Conservation (phyloP, 208 protist genomes). For the Porcisia deanei region DNA sequence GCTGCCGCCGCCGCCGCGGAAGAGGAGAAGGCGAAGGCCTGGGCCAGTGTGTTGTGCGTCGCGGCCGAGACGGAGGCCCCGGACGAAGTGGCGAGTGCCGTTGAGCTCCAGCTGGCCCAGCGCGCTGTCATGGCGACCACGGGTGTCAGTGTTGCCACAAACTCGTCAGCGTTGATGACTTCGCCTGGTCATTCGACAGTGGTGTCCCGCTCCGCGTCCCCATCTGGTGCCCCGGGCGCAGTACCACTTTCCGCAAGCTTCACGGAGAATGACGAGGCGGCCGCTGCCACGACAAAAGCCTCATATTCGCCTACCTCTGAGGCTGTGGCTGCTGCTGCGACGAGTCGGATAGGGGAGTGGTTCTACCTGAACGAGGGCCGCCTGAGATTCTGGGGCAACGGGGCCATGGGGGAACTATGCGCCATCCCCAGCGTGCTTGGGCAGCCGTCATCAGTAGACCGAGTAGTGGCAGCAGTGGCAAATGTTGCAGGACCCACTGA, state of each 20-base stretch:
- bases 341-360: slow-evolving; percentile 34
- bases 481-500: not conserved
- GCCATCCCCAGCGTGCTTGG: not conserved
- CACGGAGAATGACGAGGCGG: not conserved
- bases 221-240: not conserved
- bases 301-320: not conserved
- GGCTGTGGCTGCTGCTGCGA: not conserved
- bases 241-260: not conserved
- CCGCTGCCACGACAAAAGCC: not conserved
- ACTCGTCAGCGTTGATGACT: not conserved
- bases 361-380: slow-evolving; percentile 34
- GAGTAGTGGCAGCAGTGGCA: not conserved
- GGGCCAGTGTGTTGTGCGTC: slow-evolving; percentile 17
- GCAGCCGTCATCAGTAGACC: not conserved
- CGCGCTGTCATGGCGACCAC: not conserved
- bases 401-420: not conserved
- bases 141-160: not conserved
- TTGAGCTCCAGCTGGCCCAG: slow-evolving; percentile 8
- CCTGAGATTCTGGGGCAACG: slow-evolving; percentile 11
- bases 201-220: not conserved
- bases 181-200: not conserved
- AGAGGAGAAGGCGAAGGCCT: slow-evolving; percentile 14
- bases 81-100: slow-evolving; percentile 5
- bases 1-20: slow-evolving; percentile 14
- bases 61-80: slow-evolving; percentile 10